Conservation (phyloP, 1,139 yeast genomes). For the Yamadazyma siamensis region DNA sequence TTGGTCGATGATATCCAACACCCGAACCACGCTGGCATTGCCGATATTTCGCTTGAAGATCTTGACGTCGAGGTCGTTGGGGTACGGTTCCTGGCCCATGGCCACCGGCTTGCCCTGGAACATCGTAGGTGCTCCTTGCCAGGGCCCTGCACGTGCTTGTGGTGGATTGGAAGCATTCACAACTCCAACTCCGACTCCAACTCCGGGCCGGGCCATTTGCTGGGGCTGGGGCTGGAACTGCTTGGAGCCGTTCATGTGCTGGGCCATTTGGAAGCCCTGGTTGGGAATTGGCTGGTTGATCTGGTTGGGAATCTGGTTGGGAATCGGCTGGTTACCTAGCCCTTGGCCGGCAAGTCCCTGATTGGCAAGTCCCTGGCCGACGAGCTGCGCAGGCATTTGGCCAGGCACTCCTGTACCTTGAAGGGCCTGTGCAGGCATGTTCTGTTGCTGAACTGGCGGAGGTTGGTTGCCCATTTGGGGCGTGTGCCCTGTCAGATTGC, state of each 20-base stretch:
- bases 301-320: no score
- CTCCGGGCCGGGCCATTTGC: neutral
- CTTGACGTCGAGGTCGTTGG: slow-evolving; percentile 34
- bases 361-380: neutral
- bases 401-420: no score
- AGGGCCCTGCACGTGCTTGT: neutral
- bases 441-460: slow-evolving; percentile 4
- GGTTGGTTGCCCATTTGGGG: slow-evolving; percentile 27
- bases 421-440: no score
- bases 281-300: no score
- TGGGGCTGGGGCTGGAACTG: neutral
- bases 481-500: slow-evolving; percentile 24
- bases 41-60: slow-evolving; percentile 41
- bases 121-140: neutral
- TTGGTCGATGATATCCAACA: slow-evolving; percentile 37
- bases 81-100: slow-evolving; percentile 18
- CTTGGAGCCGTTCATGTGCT: neutral
- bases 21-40: slow-evolving; percentile 42
- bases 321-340: neutral
- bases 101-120: slow-evolving; percentile 5
- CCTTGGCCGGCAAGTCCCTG: neutral
- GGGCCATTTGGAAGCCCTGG: neutral
- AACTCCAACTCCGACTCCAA: no score
- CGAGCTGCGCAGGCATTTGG: no score
- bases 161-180: neutral